These are phyloP conservation scores for Ambrosia hybrid DNA, from an alignment of 140 eudicot genomes.

Conservation along the genomic window DNA sequence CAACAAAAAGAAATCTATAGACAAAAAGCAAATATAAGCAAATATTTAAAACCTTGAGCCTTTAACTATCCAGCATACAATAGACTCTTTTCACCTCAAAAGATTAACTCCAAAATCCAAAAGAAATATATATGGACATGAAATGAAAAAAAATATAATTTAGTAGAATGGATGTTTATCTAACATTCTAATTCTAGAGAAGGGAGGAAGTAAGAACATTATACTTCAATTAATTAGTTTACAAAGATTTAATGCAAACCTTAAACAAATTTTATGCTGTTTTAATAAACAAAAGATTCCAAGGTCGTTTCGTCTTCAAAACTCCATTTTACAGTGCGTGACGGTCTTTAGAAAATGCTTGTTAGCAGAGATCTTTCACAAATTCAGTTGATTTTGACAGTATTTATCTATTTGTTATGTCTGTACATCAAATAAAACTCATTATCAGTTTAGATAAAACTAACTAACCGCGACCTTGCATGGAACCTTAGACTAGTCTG, in stretches of 20 bases:
- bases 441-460: not conserved
- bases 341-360: not conserved
- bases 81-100: conserved; percentile 3
- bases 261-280: not conserved
- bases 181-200: conserved; percentile 1
- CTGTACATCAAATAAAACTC: not conserved
- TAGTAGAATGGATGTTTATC: conserved; percentile 4
- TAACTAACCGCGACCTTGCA: conserved; percentile 11
- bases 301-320: not conserved
- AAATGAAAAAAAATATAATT: not conserved
- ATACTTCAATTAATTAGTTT: not conserved
- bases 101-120: not conserved
- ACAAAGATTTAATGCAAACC: not conserved
- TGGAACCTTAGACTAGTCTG: conserved; percentile 8
- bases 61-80: not conserved
- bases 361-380: conserved; percentile 2
- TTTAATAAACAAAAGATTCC: not conserved
- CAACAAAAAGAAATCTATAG: not conserved
- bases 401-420: not conserved
- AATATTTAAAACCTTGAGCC: no score
- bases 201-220: not conserved
- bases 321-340: not conserved
- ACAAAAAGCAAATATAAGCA: conserved; percentile 5
- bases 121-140: conserved; percentile 16
- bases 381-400: not conserved